phyloP scores from a whole-genome alignment of 169 alveolate genomes.

The Cryptosporidium parvum region DNA sequence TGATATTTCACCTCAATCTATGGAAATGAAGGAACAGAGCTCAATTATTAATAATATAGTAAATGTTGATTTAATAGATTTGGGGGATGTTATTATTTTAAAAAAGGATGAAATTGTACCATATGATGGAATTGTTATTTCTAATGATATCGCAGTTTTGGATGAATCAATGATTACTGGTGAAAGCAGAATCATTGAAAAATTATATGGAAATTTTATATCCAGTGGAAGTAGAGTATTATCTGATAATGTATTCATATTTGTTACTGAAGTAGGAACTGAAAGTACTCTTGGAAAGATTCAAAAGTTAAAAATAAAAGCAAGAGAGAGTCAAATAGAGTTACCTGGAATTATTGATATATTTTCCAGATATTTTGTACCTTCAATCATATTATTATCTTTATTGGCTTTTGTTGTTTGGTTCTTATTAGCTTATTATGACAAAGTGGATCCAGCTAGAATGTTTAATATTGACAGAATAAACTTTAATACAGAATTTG shows the following conservation, averaged over 20 bases:
- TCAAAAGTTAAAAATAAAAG: slow-evolving; percentile 38
- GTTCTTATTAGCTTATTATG: slow-evolving; percentile 58
- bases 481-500: neutral
- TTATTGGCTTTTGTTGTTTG: slow-evolving; percentile 23
- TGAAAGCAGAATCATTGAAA: slow-evolving; percentile 54
- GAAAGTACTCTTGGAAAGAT: slow-evolving; percentile 72
- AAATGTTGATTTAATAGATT: slow-evolving; percentile 48
- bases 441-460: slow-evolving; percentile 22
- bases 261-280: slow-evolving; percentile 45
- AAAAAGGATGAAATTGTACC: slow-evolving; percentile 52
- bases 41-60: slow-evolving; percentile 8
- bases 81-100: slow-evolving; percentile 45
- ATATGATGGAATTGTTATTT: slow-evolving; percentile 67
- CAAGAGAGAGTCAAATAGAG: slow-evolving; percentile 27
- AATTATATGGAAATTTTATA: slow-evolving; percentile 57
- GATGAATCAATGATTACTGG: slow-evolving; percentile 73
- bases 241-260: slow-evolving; percentile 5
- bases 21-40: slow-evolving; percentile 51
- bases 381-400: slow-evolving; percentile 20
- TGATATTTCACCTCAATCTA: slow-evolving; percentile 36
- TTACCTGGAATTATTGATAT: slow-evolving; percentile 45
- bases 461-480: slow-evolving; percentile 47
- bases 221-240: slow-evolving; percentile 48
- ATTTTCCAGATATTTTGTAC: slow-evolving; percentile 55
- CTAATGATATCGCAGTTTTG: slow-evolving; percentile 26